Conservation (phyloP, 2,329 filamentous ascomycete species). For the Aureobasidium sp. region DNA sequence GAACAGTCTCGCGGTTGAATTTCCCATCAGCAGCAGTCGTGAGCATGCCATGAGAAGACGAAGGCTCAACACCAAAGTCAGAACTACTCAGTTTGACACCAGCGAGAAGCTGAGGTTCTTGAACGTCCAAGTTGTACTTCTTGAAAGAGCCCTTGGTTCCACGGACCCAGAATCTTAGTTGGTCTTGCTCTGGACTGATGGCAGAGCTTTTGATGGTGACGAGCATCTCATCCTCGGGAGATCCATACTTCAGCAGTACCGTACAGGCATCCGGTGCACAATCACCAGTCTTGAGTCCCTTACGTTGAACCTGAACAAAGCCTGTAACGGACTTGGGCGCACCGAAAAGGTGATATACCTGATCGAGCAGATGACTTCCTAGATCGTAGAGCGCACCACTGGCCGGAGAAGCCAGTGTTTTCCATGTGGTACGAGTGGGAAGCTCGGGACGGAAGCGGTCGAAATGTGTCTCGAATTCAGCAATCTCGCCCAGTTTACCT, state of each 20-base stretch:
- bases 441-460: constrained; percentile 62
- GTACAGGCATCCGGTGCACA: constrained; percentile 47
- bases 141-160: constrained; percentile 68
- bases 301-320: constrained; percentile 61
- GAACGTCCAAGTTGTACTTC: constrained; percentile 64
- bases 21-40: constrained; percentile 19
- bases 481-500: constrained; percentile 59
- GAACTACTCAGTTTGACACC: constrained; percentile 56
- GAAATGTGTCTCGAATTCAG: constrained; percentile 75
- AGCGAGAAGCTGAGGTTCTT: constrained; percentile 65
- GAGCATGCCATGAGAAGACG: constrained; percentile 48
- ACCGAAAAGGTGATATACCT: constrained; percentile 64
- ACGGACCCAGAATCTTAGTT: constrained; percentile 70
- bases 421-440: constrained; percentile 52
- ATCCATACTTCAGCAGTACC: constrained; percentile 57
- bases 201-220: constrained; percentile 64
- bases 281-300: constrained; percentile 44
- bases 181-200: constrained; percentile 57
- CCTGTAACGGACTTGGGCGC: constrained; percentile 60
- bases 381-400: constrained; percentile 67
- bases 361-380: constrained; percentile 69
- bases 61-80: constrained; percentile 59
- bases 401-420: constrained; percentile 57
- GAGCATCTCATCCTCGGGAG: constrained; percentile 46
- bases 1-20: constrained; percentile 44